A percentile compares a stretch with the other conserved stretches of the same genome.
Evolutionary conservation across 2,329 filamentous ascomycete species (phyloP).

Genomic region (Mycosphaerella sp.): DNA sequence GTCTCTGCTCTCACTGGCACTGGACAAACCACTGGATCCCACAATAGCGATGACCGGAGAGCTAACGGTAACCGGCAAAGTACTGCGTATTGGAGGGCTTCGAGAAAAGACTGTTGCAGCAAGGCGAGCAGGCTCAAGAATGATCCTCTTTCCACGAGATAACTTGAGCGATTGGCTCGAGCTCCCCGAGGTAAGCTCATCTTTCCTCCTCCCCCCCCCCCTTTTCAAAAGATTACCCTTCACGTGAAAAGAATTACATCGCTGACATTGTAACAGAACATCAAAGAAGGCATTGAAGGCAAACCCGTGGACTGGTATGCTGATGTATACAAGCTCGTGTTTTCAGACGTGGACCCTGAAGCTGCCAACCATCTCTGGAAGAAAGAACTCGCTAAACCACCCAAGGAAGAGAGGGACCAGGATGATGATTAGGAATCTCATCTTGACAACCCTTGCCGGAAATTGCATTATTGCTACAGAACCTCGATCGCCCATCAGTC

Average conservation of each 20-base stretch:
- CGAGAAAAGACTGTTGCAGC: constrained; percentile 97
- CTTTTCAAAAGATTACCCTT: constrained; percentile 8
- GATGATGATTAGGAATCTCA: constrained; percentile 17
- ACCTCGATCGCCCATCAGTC: background rate
- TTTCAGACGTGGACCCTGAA: constrained; percentile 69
- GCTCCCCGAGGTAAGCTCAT: constrained; percentile 74
- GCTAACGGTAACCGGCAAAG: constrained; percentile 93
- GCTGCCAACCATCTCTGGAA: constrained; percentile 69
- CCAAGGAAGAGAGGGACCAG: constrained; percentile 43
- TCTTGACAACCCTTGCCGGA: constrained; percentile 6
- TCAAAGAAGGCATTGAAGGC: constrained; percentile 92
- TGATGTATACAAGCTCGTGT: constrained; percentile 88
- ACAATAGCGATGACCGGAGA: constrained; percentile 98
- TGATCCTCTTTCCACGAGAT: constrained; percentile 89
- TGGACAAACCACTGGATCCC: constrained; percentile 71
- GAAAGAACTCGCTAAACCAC: constrained; percentile 53
- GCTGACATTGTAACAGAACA: constrained; percentile 60
- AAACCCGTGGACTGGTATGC: constrained; percentile 88
- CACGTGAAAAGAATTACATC: background rate
- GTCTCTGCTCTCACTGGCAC: constrained; percentile 74
- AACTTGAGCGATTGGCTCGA: constrained; percentile 97
- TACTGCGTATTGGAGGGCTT: constrained; percentile 86
- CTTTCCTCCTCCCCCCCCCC: background rate
- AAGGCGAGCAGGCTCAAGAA: constrained; percentile 82
- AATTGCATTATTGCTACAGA: constrained; percentile 5